Evolutionary conservation across 176 grass and related monocot genomes (phyloP).

Genomic region (Cenchrus americanus): DNA sequence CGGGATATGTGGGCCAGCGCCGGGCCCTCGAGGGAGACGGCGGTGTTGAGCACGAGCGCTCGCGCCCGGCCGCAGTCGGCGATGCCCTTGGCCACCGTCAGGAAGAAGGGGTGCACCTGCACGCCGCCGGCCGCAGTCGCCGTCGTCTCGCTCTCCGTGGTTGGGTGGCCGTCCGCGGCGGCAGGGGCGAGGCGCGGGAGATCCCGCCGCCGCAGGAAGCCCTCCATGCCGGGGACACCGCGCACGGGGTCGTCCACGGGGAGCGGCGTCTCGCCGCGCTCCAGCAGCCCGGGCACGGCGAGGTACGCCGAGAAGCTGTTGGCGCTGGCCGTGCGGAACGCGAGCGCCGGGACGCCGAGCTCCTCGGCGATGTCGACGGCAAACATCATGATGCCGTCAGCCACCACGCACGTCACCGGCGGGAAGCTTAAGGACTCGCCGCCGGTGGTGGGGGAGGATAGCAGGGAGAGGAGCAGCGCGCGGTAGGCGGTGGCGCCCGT

Average conservation of each 20-base stretch:
- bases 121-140: not conserved
- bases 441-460: not conserved
- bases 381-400: not conserved
- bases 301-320: not conserved
- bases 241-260: not conserved
- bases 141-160: not conserved
- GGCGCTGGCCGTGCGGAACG: not conserved
- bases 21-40: not conserved
- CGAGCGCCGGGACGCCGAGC: not conserved
- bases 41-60: not conserved
- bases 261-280: not conserved
- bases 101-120: not conserved
- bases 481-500: not conserved
- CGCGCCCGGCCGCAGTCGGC: not conserved
- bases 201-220: constrained; percentile 1
- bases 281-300: not conserved
- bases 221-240: not conserved
- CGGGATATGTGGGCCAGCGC: not conserved
- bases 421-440: not conserved
- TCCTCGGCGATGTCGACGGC: not conserved
- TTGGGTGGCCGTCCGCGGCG: too few relatives aligned
- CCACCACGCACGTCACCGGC: constrained; percentile 1
- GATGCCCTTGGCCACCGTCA: not conserved
- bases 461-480: constrained; percentile 12
- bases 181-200: not conserved